phyloP scores from a whole-genome alignment of 2,329 filamentous ascomycete species.

The Penicillium paneum region DNA sequence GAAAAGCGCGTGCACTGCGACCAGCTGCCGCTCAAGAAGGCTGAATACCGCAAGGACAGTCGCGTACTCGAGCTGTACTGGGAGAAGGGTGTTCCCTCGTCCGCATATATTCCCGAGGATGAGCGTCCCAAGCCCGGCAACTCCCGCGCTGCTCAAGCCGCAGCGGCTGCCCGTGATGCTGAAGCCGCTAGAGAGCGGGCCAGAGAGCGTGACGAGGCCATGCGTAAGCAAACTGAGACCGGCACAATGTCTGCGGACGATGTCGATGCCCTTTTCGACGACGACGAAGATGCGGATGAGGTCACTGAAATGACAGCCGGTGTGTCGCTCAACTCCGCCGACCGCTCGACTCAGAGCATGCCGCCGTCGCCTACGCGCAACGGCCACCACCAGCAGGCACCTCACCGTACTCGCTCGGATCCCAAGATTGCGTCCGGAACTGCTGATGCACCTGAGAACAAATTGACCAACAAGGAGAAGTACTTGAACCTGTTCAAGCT shows the following conservation, averaged over 20 bases:
- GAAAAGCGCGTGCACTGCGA: constrained; percentile 99
- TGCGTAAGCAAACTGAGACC: constrained; percentile 90
- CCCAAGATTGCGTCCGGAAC: constrained; percentile 74
- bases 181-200: constrained; percentile 77
- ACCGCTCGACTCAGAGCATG: constrained; percentile 92
- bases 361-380: constrained; percentile 84
- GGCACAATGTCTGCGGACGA: constrained; percentile 91
- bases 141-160: constrained; percentile 69
- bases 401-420: constrained; percentile 88
- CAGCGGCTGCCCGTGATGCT: constrained; percentile 72
- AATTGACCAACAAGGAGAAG: constrained; percentile 90
- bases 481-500: constrained; percentile 87
- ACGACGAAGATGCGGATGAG: constrained; percentile 83
- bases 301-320: constrained; percentile 88
- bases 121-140: constrained; percentile 85
- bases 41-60: constrained; percentile 97
- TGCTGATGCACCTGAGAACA: constrained; percentile 70
- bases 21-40: constrained; percentile 94
- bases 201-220: constrained; percentile 84
- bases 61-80: constrained; percentile 94
- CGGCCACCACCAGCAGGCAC: constrained; percentile 61
- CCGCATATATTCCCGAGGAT: constrained; percentile 92
- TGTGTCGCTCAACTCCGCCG: constrained; percentile 70
- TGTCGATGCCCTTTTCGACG: constrained; percentile 92
- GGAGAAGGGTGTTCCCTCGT: constrained; percentile 98